These are phyloP conservation scores for Pseudogymnoascus sp. DNA, from an alignment of 2,329 filamentous ascomycete genomes.

Conservation along the genomic window DNA sequence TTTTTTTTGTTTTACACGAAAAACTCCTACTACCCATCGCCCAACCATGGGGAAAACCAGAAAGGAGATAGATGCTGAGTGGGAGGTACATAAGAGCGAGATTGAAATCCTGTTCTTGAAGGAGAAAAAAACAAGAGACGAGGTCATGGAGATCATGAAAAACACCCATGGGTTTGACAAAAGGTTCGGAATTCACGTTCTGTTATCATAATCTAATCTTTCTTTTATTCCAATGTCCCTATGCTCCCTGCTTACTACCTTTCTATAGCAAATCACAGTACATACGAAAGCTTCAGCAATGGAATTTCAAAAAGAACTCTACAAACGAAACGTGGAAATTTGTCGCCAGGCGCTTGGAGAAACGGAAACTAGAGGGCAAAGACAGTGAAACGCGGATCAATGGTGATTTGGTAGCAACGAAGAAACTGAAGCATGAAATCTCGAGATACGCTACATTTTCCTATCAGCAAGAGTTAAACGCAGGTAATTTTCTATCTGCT, in stretches of 20 bases:
- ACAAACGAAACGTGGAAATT: slow-evolving; percentile 16
- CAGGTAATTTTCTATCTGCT: slow-evolving; percentile 11
- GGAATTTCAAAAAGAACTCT: slow-evolving; percentile 14
- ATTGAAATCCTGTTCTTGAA: slow-evolving; percentile 14
- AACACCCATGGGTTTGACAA: slow-evolving; percentile 4
- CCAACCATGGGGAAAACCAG: slow-evolving; percentile 10
- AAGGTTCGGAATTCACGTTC: background rate
- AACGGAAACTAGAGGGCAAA: slow-evolving; percentile 15
- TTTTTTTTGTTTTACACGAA: background rate
- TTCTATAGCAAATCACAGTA: slow-evolving; percentile 16
- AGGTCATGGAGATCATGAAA: slow-evolving; percentile 12
- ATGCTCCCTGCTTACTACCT: background rate
- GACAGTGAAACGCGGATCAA: slow-evolving; percentile 16
- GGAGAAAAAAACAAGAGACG: slow-evolving; percentile 9
- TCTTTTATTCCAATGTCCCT: background rate
- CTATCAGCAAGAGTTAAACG: slow-evolving; percentile 2
- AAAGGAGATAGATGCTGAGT: slow-evolving; percentile 15
- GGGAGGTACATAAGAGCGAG: slow-evolving; percentile 14
- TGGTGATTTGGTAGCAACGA: slow-evolving; percentile 12
- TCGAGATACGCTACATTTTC: slow-evolving; percentile 13
- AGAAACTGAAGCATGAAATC: slow-evolving; percentile 13
- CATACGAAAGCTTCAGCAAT: slow-evolving; percentile 15
- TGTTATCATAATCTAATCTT: background rate
- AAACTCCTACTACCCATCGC: background rate
- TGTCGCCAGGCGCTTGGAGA: slow-evolving; percentile 13